Evolutionary conservation across 2,329 filamentous ascomycete species (phyloP), one percentile per base, ranked within the genome.

Genomic region (Emericellopsis atlantica): DNA sequence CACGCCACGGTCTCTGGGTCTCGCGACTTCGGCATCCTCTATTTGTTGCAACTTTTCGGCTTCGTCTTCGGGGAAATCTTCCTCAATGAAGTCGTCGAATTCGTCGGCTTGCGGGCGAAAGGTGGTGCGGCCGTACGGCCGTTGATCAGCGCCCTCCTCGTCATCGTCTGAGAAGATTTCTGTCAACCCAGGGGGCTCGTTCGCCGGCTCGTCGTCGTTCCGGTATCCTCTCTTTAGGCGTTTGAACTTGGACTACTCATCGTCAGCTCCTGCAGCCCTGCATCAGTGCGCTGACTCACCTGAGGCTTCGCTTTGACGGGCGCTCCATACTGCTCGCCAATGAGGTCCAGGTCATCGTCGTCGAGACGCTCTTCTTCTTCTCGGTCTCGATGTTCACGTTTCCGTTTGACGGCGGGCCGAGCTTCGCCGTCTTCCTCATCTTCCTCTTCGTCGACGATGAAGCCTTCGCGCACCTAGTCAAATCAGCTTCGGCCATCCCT

Each of bases 151-250:
- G 43, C 73, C 77, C 15, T 84, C 79, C 41, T 94, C 89, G 46
- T 96, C 90, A 40, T 95, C 90, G 49, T 95, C 90, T 31, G 86
- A 89, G 60, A 98, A 98, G 49, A 98, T 96, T 51, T 95, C 82
- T 49, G 88, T 82, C 14, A 96, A 76, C 21, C 83, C 87, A 45
- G 82, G 81, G 33, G 79, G 72, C 48, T 80, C 72, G 49, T 66
- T 69, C 22, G 69, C 69, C 18, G 77, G 73, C 39, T 87, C 74
- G 42, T 75, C 77, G 46, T 87, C 81, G 47, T 82, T 81, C 45
- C 84, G 76, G 49, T 90, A 86, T 41, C 92, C 90, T 48, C 87
- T 85, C 70, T 96, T 98, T 42, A 98, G 76, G 33, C 92, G 84
- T 64, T 98, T 98, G 70, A 93, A 94, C 58, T 95, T 93, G 50